Percentiles rank a stretch among this genome's conserved stretches.
phyloP scores from a whole-genome alignment of 2,329 filamentous ascomycete genomes.

The Talaromyces atroroseus region DNA sequence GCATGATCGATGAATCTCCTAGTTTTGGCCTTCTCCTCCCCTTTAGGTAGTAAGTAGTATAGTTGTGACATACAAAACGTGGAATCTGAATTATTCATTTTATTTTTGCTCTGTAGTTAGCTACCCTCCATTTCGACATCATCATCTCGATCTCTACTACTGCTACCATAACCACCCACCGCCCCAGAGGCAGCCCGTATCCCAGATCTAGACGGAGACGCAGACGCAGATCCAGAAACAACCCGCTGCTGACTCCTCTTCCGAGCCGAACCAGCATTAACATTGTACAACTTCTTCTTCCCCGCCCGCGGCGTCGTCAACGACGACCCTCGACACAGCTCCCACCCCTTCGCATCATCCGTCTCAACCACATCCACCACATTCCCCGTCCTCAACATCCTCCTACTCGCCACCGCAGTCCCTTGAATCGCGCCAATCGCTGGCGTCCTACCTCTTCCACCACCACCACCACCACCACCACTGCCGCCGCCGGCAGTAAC shows the following conservation, averaged over 20 bases:
- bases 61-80: background rate
- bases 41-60: background rate
- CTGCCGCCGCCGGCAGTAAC: background rate
- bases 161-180: too few species aligned
- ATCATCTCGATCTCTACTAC: background rate
- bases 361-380: conserved; percentile 7
- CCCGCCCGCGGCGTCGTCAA: background rate
- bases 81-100: background rate
- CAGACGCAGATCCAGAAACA: background rate
- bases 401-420: background rate
- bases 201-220: too few species aligned
- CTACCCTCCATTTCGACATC: conserved; percentile 4
- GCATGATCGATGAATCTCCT: conserved; percentile 12
- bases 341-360: conserved; percentile 7
- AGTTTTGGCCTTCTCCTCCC: background rate
- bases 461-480: background rate
- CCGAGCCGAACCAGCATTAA: background rate
- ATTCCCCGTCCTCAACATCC: background rate
- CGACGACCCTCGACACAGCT: background rate
- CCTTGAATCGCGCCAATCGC: background rate
- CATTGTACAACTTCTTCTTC: background rate
- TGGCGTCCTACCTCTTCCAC: too few species aligned
- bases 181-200: background rate
- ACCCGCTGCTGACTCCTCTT: background rate
- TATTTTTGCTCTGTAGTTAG: background rate